A percentile compares a stretch with the other conserved stretches of the same genome.
phyloP scores from a whole-genome alignment of 345 rosid genomes.

The Ceriops tagal region DNA sequence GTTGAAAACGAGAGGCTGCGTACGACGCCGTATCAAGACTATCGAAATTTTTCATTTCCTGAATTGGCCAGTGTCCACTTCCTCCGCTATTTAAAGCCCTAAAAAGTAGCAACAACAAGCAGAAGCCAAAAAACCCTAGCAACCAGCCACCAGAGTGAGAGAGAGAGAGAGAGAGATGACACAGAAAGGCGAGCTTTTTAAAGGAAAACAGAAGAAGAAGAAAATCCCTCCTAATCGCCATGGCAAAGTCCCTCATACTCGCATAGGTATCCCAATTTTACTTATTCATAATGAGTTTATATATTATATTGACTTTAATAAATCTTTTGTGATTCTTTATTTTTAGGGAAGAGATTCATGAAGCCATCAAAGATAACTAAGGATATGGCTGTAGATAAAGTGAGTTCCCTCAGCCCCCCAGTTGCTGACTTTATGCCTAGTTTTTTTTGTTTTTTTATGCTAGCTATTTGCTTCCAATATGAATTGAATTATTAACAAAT shows the following conservation, averaged over 20 bases:
- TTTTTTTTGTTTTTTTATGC: too few relatives aligned
- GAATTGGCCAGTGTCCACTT: too few relatives aligned
- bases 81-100: neutral
- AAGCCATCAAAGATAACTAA: constrained; percentile 69
- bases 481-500: too few relatives aligned
- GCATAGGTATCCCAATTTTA: constrained; percentile 49
- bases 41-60: neutral
- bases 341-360: constrained; percentile 61
- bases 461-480: neutral
- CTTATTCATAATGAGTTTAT: too few relatives aligned
- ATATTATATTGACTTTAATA: neutral
- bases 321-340: neutral
- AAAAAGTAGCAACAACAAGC: neutral
- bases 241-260: constrained; percentile 52
- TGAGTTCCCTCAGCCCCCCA: constrained; percentile 18
- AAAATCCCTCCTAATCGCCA: constrained; percentile 70
- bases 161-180: constrained; percentile 44
- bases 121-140: neutral
- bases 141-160: neutral
- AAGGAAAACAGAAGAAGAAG: constrained; percentile 80
- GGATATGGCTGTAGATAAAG: constrained; percentile 70
- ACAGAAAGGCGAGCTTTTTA: constrained; percentile 76
- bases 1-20: too few relatives aligned
- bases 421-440: neutral
- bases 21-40: too few relatives aligned